These are phyloP conservation scores for Penicillium crystallinum DNA, from an alignment of 495 filamentous ascomycete genomes.

Conservation along the genomic window DNA sequence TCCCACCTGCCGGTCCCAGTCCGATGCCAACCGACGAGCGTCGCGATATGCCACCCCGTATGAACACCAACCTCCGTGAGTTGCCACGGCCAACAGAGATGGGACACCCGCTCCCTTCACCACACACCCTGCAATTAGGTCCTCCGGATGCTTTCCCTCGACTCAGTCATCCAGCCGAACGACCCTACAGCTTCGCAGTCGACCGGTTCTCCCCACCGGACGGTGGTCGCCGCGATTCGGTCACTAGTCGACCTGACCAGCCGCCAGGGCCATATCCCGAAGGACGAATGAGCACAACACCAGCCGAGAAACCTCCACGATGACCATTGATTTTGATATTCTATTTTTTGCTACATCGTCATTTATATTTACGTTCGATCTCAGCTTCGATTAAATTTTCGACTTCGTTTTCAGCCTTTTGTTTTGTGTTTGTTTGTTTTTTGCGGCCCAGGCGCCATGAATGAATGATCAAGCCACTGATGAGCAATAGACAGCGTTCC, in stretches of 20 bases:
- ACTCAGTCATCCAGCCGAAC: conserved; percentile 16
- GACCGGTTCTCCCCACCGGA: conserved; percentile 30
- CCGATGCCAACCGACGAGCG: conserved; percentile 13
- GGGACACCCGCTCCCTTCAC: conserved; percentile 30
- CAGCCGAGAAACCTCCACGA: conserved; percentile 17
- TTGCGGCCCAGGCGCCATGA: conserved; percentile 13
- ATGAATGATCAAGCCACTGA: conserved; percentile 20
- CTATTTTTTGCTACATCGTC: neutral
- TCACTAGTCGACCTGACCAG: conserved; percentile 13
- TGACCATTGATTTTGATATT: conserved; percentile 2
- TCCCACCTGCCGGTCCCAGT: conserved; percentile 1
- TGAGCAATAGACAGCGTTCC: conserved; percentile 26
- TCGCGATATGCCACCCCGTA: conserved; percentile 19
- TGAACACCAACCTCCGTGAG: conserved; percentile 27
- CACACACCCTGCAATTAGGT: conserved; percentile 30
- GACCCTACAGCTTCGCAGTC: conserved; percentile 14
- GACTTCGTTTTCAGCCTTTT: conserved; percentile 1
- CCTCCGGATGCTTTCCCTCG: conserved; percentile 27
- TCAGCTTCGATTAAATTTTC: neutral
- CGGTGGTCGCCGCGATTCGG: conserved; percentile 25
- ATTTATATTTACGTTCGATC: neutral
- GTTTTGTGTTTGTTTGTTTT: too few species aligned
- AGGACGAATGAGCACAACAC: conserved; percentile 11
- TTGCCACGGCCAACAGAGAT: conserved; percentile 31
- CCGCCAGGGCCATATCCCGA: conserved; percentile 9